A percentile compares a stretch with the other conserved stretches of the same genome.
phyloP scores from a whole-genome alignment of 306 rosid species.

The Astragalus glycyphyllos region DNA sequence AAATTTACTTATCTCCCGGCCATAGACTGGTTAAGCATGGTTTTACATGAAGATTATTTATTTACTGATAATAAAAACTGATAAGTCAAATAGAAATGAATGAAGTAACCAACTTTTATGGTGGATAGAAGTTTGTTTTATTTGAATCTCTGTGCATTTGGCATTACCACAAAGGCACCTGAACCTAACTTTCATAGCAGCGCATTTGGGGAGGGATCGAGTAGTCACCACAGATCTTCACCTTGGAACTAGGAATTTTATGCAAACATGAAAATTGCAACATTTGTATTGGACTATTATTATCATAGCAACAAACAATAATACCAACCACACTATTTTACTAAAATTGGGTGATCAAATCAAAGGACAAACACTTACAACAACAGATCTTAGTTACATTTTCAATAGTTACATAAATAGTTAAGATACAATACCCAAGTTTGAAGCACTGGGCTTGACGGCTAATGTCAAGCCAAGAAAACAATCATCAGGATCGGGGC shows the following conservation, averaged over 20 bases:
- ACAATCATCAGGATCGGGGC: slow-evolving; percentile 85
- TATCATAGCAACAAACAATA: slow-evolving; percentile 9
- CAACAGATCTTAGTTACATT: slow-evolving; percentile 23
- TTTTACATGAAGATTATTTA: neutral
- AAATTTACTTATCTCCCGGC: too few species aligned
- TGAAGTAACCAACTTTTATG: slow-evolving; percentile 8
- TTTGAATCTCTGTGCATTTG: neutral
- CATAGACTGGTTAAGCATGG: too few species aligned
- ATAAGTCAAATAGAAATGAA: neutral
- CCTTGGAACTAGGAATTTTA: neutral
- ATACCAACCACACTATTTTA: slow-evolving; percentile 18
- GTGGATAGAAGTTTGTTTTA: slow-evolving; percentile 14
- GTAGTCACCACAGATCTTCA: slow-evolving; percentile 29
- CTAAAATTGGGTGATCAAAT: slow-evolving; percentile 16
- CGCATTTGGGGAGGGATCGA: slow-evolving; percentile 26
- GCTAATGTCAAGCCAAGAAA: slow-evolving; percentile 91
- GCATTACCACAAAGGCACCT: slow-evolving; percentile 10
- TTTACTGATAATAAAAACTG: neutral
- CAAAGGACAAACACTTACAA: slow-evolving; percentile 6
- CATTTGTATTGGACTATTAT: slow-evolving; percentile 13
- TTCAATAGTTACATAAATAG: slow-evolving; percentile 21
- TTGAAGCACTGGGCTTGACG: slow-evolving; percentile 79
- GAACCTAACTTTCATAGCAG: slow-evolving; percentile 25
- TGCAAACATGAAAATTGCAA: slow-evolving; percentile 28
- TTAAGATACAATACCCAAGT: slow-evolving; percentile 54